Evolutionary conservation across 805 yeast species (phyloP).

Genomic region (Hanseniaspora lindneri): DNA sequence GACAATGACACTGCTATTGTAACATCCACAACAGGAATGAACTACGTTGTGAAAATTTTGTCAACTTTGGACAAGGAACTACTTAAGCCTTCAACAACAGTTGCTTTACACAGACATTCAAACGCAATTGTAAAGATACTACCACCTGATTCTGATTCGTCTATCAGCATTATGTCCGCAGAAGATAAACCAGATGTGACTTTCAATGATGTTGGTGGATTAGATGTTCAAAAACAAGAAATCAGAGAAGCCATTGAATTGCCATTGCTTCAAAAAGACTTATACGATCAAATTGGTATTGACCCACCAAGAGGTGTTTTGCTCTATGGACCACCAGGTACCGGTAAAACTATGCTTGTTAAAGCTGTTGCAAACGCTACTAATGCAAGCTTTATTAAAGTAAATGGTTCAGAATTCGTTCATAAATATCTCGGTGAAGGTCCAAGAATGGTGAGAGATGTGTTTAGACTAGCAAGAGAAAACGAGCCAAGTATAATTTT

Average conservation of each 20-base stretch:
- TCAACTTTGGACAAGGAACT: slow-evolving; percentile 91
- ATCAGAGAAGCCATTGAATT: slow-evolving; percentile 96
- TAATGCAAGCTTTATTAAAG: slow-evolving; percentile 90
- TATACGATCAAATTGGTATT: slow-evolving; percentile 94
- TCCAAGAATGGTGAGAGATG: slow-evolving; percentile 98
- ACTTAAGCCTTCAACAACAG: slow-evolving; percentile 87
- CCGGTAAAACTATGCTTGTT: slow-evolving; percentile 97
- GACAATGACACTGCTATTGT: slow-evolving; percentile 95
- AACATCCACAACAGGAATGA: slow-evolving; percentile 93
- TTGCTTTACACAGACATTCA: slow-evolving; percentile 95
- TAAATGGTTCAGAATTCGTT: slow-evolving; percentile 95
- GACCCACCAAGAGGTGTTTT: slow-evolving; percentile 98
- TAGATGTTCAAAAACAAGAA: slow-evolving; percentile 98
- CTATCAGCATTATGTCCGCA: slow-evolving; percentile 87
- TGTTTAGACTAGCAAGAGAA: slow-evolving; percentile 91
- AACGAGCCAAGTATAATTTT: slow-evolving; percentile 94
- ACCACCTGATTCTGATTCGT: slow-evolving; percentile 97
- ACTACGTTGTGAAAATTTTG: slow-evolving; percentile 87
- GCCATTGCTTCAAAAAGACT: slow-evolving; percentile 89
- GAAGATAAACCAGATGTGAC: slow-evolving; percentile 87
- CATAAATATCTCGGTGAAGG: slow-evolving; percentile 98
- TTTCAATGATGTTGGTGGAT: slow-evolving; percentile 96
- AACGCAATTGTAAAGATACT: slow-evolving; percentile 93
- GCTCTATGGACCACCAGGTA: slow-evolving; percentile 98
- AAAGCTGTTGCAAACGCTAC: slow-evolving; percentile 97